Evolutionary conservation across 352 stramenopile species (phyloP), one percentile per base, ranked within the genome.

Genomic region (Globisporangium camurandrum): DNA sequence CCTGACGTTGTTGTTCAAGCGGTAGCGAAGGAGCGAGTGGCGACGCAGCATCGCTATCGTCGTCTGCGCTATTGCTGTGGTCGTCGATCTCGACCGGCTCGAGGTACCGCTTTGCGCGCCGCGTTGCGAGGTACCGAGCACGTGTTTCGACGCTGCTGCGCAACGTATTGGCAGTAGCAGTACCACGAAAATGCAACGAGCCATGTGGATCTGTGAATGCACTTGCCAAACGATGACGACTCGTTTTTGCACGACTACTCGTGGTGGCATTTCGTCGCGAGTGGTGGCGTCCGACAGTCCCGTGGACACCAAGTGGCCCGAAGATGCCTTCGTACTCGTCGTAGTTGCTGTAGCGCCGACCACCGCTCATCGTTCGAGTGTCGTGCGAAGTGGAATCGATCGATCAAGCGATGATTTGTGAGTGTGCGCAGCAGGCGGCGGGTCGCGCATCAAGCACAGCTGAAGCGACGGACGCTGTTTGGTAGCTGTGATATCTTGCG

Each of bases 251-350:
- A 30, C 17, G 36, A 33, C 33, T 38, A 49, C 24, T 39, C 14
- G 30, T 34, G 14, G 30, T 12, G 14, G 30, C 30, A 34, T 8
- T 12, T n/a, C n/a, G n/a, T n/a, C n/a, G n/a, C n/a, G n/a, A n/a
- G n/a, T n/a, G n/a, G 42, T 37, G 34, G 27, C 22, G 46, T 37
- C 38, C 30, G 49, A 0, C n/a, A 14, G 41, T 19, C 46, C 20
- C 64, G 61, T 46, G 59, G 23, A 43, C 27, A 8, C 61, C 59
- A 26, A 88, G 46, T 26, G 72, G 64, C 4, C 72, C 74, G 37
- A 86, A 86, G 45, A 71, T 71, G 10, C 74, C 74, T 8, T 72
- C 60, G 38, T 84, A 86, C 59, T 88, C 77, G 51, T 88, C 72
- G 50, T 86, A 86, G 20, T 70, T 72, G 46, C 42, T 69, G 49